These are phyloP conservation scores for Vachellia pachyceras DNA, from an alignment of 306 rosid species.

Conservation along the genomic window DNA sequence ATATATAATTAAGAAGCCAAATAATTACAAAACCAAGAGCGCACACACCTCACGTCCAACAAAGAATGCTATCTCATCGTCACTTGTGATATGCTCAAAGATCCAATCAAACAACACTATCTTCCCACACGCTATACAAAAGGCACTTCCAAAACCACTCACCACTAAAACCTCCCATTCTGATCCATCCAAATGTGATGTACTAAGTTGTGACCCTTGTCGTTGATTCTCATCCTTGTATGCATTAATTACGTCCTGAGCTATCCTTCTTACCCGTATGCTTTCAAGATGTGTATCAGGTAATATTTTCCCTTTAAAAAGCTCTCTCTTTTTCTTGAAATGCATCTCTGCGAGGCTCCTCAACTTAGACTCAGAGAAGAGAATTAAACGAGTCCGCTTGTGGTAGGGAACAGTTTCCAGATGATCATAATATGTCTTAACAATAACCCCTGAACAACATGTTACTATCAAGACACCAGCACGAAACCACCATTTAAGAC, in stretches of 20 bases:
- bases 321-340: constrained; percentile 57
- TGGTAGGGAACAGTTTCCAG: constrained; percentile 72
- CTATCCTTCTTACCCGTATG: constrained; percentile 65
- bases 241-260: constrained; percentile 65
- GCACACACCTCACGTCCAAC: constrained; percentile 77
- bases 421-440: constrained; percentile 62
- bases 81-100: constrained; percentile 68
- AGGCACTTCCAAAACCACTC: constrained; percentile 61
- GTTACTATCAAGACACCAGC: constrained; percentile 34
- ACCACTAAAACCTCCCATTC: constrained; percentile 91
- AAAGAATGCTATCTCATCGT: constrained; percentile 76
- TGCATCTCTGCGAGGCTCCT: constrained; percentile 60
- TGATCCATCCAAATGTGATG: constrained; percentile 69
- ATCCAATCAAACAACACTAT: constrained; percentile 77
- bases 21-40: neutral
- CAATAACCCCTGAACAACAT: constrained; percentile 60
- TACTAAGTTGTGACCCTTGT: constrained; percentile 45
- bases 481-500: constrained; percentile 67
- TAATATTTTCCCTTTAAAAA: constrained; percentile 63
- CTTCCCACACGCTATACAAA: constrained; percentile 81
- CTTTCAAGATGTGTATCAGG: constrained; percentile 81
- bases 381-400: constrained; percentile 68
- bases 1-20: neutral
- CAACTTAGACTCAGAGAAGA: constrained; percentile 57
- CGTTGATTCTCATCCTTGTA: constrained; percentile 48